phyloP scores from a whole-genome alignment of 768 basidiomycete species.

The Termitomyces sp. region DNA sequence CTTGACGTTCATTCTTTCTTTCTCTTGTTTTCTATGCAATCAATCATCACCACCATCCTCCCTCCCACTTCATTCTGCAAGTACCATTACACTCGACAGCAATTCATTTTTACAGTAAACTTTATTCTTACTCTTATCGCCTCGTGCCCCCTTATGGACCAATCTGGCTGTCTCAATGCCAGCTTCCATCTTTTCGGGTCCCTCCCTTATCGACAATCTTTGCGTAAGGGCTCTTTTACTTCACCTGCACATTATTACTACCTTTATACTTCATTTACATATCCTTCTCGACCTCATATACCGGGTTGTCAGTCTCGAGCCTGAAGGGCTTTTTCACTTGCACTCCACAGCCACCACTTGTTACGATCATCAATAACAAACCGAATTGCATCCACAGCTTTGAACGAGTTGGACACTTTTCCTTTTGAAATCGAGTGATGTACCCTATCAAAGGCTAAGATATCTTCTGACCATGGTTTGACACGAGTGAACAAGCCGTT shows the following conservation, averaged over 20 bases:
- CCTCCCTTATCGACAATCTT: slow-evolving; percentile 10
- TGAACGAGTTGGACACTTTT: not conserved
- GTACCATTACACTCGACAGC: slow-evolving; percentile 44
- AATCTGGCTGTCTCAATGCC: slow-evolving; percentile 23
- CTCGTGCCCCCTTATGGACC: slow-evolving; percentile 29
- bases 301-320: slow-evolving; percentile 18
- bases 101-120: slow-evolving; percentile 59
- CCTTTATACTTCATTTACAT: slow-evolving; percentile 27
- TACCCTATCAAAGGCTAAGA: not conserved
- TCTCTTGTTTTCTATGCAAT: slow-evolving; percentile 51
- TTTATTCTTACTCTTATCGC: slow-evolving; percentile 82
- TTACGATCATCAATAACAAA: slow-evolving; percentile 17
- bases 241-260: slow-evolving; percentile 32
- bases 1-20: slow-evolving; percentile 33
- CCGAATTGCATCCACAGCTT: slow-evolving; percentile 10
- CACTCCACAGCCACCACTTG: slow-evolving; percentile 9
- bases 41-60: slow-evolving; percentile 44
- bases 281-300: slow-evolving; percentile 16
- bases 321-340: slow-evolving; percentile 17
- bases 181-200: slow-evolving; percentile 29
- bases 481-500: not conserved
- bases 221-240: slow-evolving; percentile 18
- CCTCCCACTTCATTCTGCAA: slow-evolving; percentile 32
- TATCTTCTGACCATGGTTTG: not conserved
- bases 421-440: not conserved